These are phyloP conservation scores for Nematocida minor DNA, from an alignment of 371 early-diverging fungal genomes.

Conservation along the genomic window DNA sequence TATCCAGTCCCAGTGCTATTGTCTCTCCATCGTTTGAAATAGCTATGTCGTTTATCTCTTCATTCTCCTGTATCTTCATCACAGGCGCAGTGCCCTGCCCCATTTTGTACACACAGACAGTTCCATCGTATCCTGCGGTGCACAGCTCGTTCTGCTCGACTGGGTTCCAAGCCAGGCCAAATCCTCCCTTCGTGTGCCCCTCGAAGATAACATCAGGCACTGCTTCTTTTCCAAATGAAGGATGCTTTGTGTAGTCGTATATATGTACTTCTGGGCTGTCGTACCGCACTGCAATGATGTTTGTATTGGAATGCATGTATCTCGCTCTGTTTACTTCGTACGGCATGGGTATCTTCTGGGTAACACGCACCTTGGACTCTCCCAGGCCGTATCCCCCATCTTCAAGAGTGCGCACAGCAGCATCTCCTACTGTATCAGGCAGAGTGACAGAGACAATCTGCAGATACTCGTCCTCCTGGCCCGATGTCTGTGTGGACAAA, in stretches of 20 bases:
- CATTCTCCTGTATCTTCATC: slow-evolving; percentile 66
- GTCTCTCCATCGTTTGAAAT: slow-evolving; percentile 86
- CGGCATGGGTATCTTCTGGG: slow-evolving; percentile 52
- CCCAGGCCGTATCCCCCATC: slow-evolving; percentile 74
- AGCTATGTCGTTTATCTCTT: slow-evolving; percentile 86
- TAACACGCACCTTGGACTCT: slow-evolving; percentile 66
- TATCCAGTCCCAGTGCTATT: slow-evolving; percentile 74
- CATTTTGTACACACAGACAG: slow-evolving; percentile 76
- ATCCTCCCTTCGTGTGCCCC: slow-evolving; percentile 87
- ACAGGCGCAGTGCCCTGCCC: slow-evolving; percentile 64
- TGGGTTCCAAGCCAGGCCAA: slow-evolving; percentile 69
- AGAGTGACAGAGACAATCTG: slow-evolving; percentile 78
- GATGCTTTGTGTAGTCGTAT: slow-evolving; percentile 88
- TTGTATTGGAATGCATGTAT: slow-evolving; percentile 76
- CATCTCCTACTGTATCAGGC: slow-evolving; percentile 70
- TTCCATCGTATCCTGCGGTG: slow-evolving; percentile 79
- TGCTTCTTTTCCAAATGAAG: slow-evolving; percentile 72
- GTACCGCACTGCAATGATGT: slow-evolving; percentile 85
- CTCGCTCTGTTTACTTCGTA: slow-evolving; percentile 60
- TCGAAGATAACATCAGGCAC: slow-evolving; percentile 75
- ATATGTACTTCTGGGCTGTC: slow-evolving; percentile 78
- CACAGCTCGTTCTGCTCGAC: slow-evolving; percentile 66
- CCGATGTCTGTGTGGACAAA: slow-evolving; percentile 88
- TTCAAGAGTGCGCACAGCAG: slow-evolving; percentile 26
- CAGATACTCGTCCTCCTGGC: slow-evolving; percentile 81